Percentiles rank a stretch among this genome's conserved stretches.
Evolutionary conservation across 768 basidiomycete species (phyloP).

Genomic region (Leucocoprinus sp.): DNA sequence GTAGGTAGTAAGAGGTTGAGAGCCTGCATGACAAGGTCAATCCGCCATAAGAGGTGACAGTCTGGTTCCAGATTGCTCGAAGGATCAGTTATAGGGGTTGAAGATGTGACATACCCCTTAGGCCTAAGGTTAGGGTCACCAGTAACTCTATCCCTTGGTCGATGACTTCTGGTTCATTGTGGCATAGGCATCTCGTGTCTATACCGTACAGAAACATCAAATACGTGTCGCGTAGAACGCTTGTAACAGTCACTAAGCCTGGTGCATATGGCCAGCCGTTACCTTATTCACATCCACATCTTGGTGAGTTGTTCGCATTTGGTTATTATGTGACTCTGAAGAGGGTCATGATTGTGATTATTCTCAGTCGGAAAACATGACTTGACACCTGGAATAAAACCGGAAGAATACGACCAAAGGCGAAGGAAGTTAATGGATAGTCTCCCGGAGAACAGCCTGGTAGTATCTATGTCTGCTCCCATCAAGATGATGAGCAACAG

Average conservation of each 20-base stretch:
- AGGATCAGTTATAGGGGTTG: background rate
- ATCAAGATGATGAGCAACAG: constrained; percentile 83
- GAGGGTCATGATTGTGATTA: background rate
- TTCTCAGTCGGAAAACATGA: constrained; percentile 51
- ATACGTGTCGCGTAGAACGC: background rate
- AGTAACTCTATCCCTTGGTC: background rate
- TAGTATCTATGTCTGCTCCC: constrained; percentile 69
- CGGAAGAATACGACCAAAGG: constrained; percentile 69
- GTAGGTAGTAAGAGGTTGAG: background rate
- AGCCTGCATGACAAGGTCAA: background rate
- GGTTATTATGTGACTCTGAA: background rate
- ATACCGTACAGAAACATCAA: background rate
- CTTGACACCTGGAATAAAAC: constrained; percentile 75
- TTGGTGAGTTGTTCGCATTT: constrained; percentile 35
- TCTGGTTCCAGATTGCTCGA: background rate
- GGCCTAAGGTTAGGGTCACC: constrained; percentile 10
- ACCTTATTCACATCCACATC: constrained; percentile 72
- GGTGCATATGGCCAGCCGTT: constrained; percentile 77
- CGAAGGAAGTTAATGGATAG: constrained; percentile 62
- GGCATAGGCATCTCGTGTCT: constrained; percentile 3
- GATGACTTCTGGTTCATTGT: constrained; percentile 4
- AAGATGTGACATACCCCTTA: background rate
- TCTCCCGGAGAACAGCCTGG: constrained; percentile 65
- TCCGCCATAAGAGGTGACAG: background rate
- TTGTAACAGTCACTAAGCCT: constrained; percentile 41